A percentile compares a stretch with the other conserved stretches of the same genome.
Conservation (phyloP, 1,284 basidiomycete genomes). For the Melampsora americana region DNA sequence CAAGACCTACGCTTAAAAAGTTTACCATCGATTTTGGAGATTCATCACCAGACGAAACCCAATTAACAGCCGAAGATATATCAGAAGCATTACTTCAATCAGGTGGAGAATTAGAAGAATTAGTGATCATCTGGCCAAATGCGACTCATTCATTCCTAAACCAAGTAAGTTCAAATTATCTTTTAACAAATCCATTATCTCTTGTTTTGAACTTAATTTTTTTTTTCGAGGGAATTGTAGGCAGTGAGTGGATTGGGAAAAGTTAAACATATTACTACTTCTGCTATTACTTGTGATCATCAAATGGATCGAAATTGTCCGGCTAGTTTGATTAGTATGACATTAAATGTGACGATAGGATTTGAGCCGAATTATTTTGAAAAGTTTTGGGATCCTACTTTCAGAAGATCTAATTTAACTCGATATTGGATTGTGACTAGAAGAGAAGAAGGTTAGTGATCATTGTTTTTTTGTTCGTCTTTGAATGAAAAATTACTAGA, state of each 20-base stretch:
- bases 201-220: neutral
- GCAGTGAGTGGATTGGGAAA: slow-evolving; percentile 5
- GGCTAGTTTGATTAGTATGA: slow-evolving; percentile 6
- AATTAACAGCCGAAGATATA: slow-evolving; percentile 21
- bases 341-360: slow-evolving; percentile 6
- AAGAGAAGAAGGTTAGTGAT: neutral
- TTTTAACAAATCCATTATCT: neutral
- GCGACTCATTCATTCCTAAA: slow-evolving; percentile 27
- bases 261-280: slow-evolving; percentile 9
- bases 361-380: neutral
- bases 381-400: neutral
- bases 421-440: neutral
- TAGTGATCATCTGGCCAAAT: slow-evolving; percentile 35
- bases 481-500: neutral
- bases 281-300: neutral
- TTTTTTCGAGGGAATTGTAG: slow-evolving; percentile 9
- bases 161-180: slow-evolving; percentile 3
- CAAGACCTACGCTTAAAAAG: slow-evolving; percentile 20
- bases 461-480: neutral
- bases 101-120: slow-evolving; percentile 7
- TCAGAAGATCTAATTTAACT: neutral
- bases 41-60: slow-evolving; percentile 18
- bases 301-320: slow-evolving; percentile 7
- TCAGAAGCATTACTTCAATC: slow-evolving; percentile 7
- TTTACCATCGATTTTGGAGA: slow-evolving; percentile 28